A percentile compares a stretch with the other conserved stretches of the same genome.
Evolutionary conservation across 1,139 yeast genomes (phyloP).

Genomic region (Candida tetrigidarum): DNA sequence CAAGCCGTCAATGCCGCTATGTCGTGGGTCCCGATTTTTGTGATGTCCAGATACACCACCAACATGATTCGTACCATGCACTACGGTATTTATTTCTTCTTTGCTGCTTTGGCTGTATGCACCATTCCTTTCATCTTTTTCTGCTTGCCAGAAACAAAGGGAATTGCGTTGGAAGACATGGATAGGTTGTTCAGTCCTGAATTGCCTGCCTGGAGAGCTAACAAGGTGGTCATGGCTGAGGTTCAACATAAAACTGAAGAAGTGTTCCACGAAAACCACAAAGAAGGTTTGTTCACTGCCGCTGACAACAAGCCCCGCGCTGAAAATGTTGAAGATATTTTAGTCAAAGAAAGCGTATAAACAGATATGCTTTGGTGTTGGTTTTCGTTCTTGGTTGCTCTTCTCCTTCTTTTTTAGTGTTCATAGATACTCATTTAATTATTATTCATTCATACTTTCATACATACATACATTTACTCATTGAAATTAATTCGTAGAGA

Average conservation of each 20-base stretch:
- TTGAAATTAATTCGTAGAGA: background rate
- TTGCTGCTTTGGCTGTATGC: constrained; percentile 36
- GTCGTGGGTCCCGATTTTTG: constrained; percentile 47
- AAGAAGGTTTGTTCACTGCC: constrained; percentile 16
- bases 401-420: background rate
- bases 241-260: constrained; percentile 25
- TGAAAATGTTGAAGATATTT: constrained; percentile 15
- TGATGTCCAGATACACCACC: constrained; percentile 43
- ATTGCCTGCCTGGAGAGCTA: constrained; percentile 35
- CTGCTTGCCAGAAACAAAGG: constrained; percentile 44
- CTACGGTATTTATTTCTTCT: constrained; percentile 47
- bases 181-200: constrained; percentile 38
- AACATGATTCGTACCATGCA: constrained; percentile 42
- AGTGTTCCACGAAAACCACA: constrained; percentile 19
- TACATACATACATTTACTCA: no score
- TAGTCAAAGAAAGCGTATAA: constrained; percentile 6
- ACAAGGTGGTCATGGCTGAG: constrained; percentile 26
- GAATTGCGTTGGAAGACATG: constrained; percentile 50
- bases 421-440: no score
- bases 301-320: constrained; percentile 14
- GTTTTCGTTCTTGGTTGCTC: background rate
- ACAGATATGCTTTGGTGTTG: background rate
- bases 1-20: constrained; percentile 49
- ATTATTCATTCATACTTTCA: no score
- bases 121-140: constrained; percentile 42